Base-by-base conservation (phyloP, 2,329 filamentous ascomycete species). In the Calonectria fujianensis region DNA sequence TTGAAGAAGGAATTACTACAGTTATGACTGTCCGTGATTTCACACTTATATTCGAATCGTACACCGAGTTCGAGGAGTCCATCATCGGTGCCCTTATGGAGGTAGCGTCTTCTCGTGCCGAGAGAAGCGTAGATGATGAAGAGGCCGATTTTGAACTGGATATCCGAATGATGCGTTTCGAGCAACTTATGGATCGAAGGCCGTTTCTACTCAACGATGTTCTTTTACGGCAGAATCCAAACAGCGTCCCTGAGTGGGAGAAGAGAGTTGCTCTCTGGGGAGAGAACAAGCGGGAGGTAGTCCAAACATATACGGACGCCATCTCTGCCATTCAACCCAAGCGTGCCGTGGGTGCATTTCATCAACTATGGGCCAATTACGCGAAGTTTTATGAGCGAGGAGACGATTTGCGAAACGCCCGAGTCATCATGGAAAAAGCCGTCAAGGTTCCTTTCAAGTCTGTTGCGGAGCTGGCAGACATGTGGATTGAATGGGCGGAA, bases 11-110 rank as follows among this genome's bases (percentile, higher is more conserved):
- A 57, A 95, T 98, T 78, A 98, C 95, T 14, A 98, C 96, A 1
- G 97, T 98, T 76, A 98, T 98, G 96, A 99, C 97, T 2, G 96
- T 99, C 57, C 93, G 97, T 71, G 97, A 99, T 86, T 99, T 99
- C 82, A 97, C 96, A 0, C 91, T 98, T 70, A 94, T 98, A 59
- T 99, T 99, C 80, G 97, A 99, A 85, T 94, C 96, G 0, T 99
- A 98, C 82, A 93, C 95, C 39, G 97, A 99, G 85, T 98, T 98
- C 76, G 97, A 99, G 84, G 97, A 99, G 86, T 96, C 96, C 0
- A 94, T 98, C 79, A 98, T 98, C 77, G 94, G 95, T 18, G 93
- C 93, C 63, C 89, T 98, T 80, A 97, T 99, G 93, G 96, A 98
- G 80, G 91, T 94, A 69, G 96, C 96, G 1, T 94, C 95, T 9